These are phyloP conservation scores for Solanum dulcamara DNA, from an alignment of 257 asterid species.

Conservation along the genomic window DNA sequence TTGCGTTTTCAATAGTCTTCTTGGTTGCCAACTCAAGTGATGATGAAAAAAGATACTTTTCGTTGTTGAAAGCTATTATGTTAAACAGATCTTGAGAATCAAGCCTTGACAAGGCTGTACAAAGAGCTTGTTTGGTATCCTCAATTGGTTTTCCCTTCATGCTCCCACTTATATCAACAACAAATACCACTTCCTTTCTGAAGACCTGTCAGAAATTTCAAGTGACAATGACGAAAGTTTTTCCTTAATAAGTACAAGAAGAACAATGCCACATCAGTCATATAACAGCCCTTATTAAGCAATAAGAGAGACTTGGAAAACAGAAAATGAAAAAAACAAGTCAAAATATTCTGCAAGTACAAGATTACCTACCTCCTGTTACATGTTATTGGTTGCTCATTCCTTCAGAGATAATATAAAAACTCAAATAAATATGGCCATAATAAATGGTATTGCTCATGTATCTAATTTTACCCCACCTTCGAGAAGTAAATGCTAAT, in stretches of 20 bases:
- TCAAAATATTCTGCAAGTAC: background rate
- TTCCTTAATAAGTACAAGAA: background rate
- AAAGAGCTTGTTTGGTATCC: conserved; percentile 27
- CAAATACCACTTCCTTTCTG: conserved; percentile 29
- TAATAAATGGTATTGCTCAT: background rate
- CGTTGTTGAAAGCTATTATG: conserved; percentile 28
- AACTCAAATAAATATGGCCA: background rate
- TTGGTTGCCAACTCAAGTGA: conserved; percentile 25
- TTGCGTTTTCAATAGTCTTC: conserved; percentile 17
- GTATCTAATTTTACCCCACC: background rate
- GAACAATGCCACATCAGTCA: background rate
- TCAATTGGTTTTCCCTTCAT: conserved; percentile 31
- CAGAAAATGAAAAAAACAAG: background rate
- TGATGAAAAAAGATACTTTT: conserved; percentile 20
- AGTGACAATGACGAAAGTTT: background rate
- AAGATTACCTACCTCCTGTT: background rate
- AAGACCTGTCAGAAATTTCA: conserved; percentile 19
- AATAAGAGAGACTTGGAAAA: background rate
- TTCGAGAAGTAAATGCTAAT: background rate
- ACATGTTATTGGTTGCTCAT: background rate
- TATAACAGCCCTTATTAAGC: background rate
- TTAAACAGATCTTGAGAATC: conserved; percentile 22
- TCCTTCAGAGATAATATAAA: background rate
- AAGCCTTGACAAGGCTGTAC: conserved; percentile 25
- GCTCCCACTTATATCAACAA: conserved; percentile 42